Base-by-base conservation (phyloP, 2,329 filamentous ascomycete species). In the Xylariaceae sp. region DNA sequence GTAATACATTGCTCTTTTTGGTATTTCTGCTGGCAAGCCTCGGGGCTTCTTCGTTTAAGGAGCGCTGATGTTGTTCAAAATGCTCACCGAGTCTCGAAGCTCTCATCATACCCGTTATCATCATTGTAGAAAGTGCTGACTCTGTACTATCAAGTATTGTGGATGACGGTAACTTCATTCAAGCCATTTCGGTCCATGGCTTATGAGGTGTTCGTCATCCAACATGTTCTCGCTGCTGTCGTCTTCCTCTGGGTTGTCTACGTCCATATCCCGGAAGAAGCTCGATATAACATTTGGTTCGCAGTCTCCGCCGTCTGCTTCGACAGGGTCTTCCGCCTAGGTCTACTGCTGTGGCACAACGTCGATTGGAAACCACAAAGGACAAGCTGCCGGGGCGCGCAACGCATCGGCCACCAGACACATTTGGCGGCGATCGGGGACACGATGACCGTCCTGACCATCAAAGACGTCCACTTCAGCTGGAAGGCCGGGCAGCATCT, bases 201-300 rank as follows among this genome's bases (percentile, higher is more conserved):
- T 6, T 87, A 87, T 57, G 84, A 88, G 63, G 45, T 85, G 1
- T 88, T 87, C 56, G 74, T 87, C 13, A 51, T 79, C 3, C 84
- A 88, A 60, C 84, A 88, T 56, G 64, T 87, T 19, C 58, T 77
- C 13, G 76, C 79, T 3, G 80, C 80, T 42, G 68, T 75, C 22
- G 55, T 82, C 18, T 75, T 87, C 53, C 63, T 86, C 29, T 83
- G 76, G 64, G 67, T 84, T 31, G 61, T 86, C 9, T 79, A 82
- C 52, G 64, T 73, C 29, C 83, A 88, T 56, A 72, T 84, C 3
- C 83, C 83, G 1, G 54, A 55, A 7, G 73, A 76, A 36, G 75
- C 81, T 6, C 68, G 65, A 19, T 78, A 79, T 55, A 79, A 83
- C 41, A 63, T 87, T 29, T 87, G 81, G 81, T 77, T 85, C 49